Evolutionary conservation across 306 rosid species (phyloP).

Genomic region (Phaseolus lunatus): DNA sequence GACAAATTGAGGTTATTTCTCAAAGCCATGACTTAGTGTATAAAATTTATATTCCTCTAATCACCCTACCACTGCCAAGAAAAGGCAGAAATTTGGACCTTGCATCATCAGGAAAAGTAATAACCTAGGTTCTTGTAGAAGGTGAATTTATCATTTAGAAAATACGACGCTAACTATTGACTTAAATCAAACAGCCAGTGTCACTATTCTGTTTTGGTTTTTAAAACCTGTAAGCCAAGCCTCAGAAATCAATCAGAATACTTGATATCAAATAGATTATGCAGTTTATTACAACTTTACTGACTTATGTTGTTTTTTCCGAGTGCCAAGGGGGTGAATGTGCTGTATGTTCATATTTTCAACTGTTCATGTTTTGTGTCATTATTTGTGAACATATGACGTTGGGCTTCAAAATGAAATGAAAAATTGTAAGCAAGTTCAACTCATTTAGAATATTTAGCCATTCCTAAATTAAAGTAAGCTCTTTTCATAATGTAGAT

Average conservation of each 20-base stretch:
- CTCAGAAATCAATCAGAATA: conserved; percentile 6
- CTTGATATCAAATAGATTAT: conserved; percentile 11
- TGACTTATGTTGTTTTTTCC: neutral
- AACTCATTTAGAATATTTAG: conserved; percentile 25
- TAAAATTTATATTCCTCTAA: conserved; percentile 12
- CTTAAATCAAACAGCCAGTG: conserved; percentile 5
- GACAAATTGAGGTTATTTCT: conserved; percentile 85
- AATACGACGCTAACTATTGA: neutral
- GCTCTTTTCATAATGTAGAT: conserved; percentile 10
- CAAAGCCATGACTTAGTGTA: conserved; percentile 28
- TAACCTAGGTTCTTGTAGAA: neutral
- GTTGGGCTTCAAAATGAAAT: conserved; percentile 26
- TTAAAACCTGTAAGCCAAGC: conserved; percentile 18
- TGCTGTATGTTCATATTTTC: neutral
- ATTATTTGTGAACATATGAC: conserved; percentile 23
- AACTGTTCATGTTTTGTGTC: neutral
- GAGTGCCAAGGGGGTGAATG: neutral
- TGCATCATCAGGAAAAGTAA: conserved; percentile 6
- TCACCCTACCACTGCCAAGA: neutral
- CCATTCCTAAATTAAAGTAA: neutral
- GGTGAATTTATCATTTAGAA: conserved; percentile 2
- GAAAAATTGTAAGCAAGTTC: conserved; percentile 10
- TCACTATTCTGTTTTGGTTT: conserved; percentile 14
- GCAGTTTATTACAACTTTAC: neutral
- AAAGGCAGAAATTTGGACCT: conserved; percentile 27